These are phyloP conservation scores for Trypanosoma brucei DNA, from an alignment of 208 protist genomes.

Conservation along the genomic window DNA sequence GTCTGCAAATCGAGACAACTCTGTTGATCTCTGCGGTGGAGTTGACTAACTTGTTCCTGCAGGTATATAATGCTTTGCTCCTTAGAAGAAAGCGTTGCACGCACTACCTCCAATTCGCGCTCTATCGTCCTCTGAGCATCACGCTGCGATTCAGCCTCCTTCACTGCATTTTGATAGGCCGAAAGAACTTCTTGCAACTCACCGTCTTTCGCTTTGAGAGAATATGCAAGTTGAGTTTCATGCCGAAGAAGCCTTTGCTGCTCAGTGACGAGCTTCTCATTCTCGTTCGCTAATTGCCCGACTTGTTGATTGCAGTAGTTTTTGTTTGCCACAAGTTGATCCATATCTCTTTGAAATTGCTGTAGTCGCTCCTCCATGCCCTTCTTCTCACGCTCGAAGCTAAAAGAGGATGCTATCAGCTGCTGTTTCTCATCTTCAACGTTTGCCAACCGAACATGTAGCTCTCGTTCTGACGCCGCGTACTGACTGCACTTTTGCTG, in stretches of 20 bases:
- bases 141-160: constrained; percentile 49
- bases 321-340: constrained; percentile 64
- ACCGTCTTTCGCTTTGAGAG: constrained; percentile 66
- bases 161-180: constrained; percentile 67
- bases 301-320: constrained; percentile 73
- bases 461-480: constrained; percentile 40
- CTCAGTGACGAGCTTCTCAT: constrained; percentile 59
- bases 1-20: constrained; percentile 71
- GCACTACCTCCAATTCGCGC: constrained; percentile 60
- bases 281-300: constrained; percentile 54
- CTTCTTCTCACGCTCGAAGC: constrained; percentile 45
- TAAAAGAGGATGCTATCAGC: constrained; percentile 24
- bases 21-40: constrained; percentile 79
- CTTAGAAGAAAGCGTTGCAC: constrained; percentile 61
- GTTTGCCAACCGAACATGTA: constrained; percentile 30
- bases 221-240: constrained; percentile 53
- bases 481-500: constrained; percentile 69
- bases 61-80: constrained; percentile 68
- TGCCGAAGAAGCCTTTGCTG: constrained; percentile 41
- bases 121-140: constrained; percentile 60
- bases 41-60: constrained; percentile 61
- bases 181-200: constrained; percentile 69
- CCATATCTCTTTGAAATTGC: constrained; percentile 74
- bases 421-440: constrained; percentile 50
- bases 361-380: constrained; percentile 48